phyloP scores from a whole-genome alignment of 108 stramenopile genomes.

The Nitzschia sp. region DNA sequence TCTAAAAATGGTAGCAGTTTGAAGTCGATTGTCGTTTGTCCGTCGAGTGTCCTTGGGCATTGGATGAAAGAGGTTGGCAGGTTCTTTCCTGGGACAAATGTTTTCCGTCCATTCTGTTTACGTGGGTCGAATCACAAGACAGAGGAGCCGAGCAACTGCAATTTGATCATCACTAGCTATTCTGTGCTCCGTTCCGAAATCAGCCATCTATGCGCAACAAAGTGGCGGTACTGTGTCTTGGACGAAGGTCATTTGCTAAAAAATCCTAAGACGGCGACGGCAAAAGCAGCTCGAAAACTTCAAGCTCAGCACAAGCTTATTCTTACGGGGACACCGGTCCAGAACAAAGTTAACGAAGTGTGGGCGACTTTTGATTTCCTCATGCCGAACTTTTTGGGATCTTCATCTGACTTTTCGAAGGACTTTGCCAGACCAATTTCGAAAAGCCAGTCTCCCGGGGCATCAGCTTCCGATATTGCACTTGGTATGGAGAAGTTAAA shows the following conservation, averaged over 20 bases:
- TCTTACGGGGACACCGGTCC: constrained; percentile 92
- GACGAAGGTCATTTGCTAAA: constrained; percentile 95
- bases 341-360: constrained; percentile 97
- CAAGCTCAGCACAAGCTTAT: constrained; percentile 77
- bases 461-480: constrained; percentile 55
- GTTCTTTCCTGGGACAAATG: constrained; percentile 50
- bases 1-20: neutral
- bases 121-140: constrained; percentile 42
- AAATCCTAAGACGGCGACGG: constrained; percentile 90
- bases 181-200: constrained; percentile 69
- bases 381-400: constrained; percentile 95
- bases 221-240: constrained; percentile 84
- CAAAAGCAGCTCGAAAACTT: constrained; percentile 75
- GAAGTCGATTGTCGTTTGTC: constrained; percentile 76
- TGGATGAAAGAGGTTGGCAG: constrained; percentile 79
- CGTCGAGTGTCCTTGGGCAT: constrained; percentile 82
- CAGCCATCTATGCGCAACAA: constrained; percentile 39
- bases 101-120: constrained; percentile 56
- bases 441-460: constrained; percentile 62
- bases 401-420: constrained; percentile 66
- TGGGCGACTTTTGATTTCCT: constrained; percentile 98
- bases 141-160: constrained; percentile 40
- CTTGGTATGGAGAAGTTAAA: constrained; percentile 77
- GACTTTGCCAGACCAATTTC: constrained; percentile 85
- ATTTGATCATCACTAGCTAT: constrained; percentile 89